phyloP scores from a whole-genome alignment of 2,329 filamentous ascomycete species.

The Monosporascus sp. region DNA sequence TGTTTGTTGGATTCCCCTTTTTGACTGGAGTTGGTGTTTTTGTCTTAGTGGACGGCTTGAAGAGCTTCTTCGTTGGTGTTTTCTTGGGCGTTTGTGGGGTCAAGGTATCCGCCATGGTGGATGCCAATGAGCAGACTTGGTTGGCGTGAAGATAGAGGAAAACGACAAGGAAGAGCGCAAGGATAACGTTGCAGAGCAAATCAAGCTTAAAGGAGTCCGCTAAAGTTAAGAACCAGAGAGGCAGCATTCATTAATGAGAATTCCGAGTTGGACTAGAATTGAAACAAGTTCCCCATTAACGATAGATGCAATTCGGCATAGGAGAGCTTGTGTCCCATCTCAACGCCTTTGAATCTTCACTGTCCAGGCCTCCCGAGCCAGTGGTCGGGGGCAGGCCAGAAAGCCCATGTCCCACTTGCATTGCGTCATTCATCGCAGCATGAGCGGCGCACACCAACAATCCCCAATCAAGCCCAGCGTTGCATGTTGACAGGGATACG shows the following conservation, averaged over 20 bases:
- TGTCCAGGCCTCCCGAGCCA: neutral
- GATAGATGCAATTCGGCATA: no score
- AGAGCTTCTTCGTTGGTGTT: constrained; percentile 26
- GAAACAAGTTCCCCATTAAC: no score
- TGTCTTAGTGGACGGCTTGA: constrained; percentile 27
- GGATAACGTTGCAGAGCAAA: constrained; percentile 15
- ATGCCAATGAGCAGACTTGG: constrained; percentile 12
- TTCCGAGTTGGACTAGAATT: neutral
- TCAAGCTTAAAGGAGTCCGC: constrained; percentile 5
- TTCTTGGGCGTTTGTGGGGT: constrained; percentile 22
- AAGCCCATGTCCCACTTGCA: neutral
- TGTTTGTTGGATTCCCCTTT: constrained; percentile 10
- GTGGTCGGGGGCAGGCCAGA: neutral
- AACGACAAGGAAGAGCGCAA: constrained; percentile 17
- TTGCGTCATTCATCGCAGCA: neutral
- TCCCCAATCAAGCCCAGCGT: neutral
- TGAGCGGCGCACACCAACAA: no score
- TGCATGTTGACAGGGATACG: neutral
- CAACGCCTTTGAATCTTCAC: neutral
- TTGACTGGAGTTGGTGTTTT: constrained; percentile 24
- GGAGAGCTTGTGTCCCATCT: no score
- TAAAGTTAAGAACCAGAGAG: neutral
- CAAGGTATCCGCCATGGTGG: constrained; percentile 22
- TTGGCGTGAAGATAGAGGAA: constrained; percentile 18
- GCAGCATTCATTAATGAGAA: constrained; percentile 11